Evolutionary conservation across 2,329 filamentous ascomycete species (phyloP).

Genomic region (Fonsecaea nubica): DNA sequence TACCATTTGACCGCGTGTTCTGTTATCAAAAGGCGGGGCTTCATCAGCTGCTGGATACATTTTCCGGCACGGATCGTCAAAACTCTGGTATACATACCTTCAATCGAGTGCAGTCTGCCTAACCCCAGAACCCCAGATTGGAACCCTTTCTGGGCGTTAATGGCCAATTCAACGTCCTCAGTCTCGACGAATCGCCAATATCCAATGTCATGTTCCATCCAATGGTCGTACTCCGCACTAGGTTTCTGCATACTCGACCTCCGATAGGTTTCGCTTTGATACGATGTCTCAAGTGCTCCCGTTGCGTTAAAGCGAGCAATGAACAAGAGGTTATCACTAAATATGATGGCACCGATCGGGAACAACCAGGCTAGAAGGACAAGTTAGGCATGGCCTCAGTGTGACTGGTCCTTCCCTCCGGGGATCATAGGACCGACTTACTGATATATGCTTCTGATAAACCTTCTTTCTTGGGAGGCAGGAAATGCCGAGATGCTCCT

Average conservation of each 20-base stretch:
- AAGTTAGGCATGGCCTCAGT: neutral
- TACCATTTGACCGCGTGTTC: constrained; percentile 38
- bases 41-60: constrained; percentile 16
- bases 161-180: constrained; percentile 35
- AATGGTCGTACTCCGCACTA: constrained; percentile 33
- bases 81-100: constrained; percentile 23
- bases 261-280: constrained; percentile 38
- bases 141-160: constrained; percentile 37
- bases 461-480: constrained; percentile 34
- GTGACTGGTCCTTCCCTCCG: neutral
- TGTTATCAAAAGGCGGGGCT: neutral
- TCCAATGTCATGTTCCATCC: constrained; percentile 38
- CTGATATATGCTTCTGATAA: constrained; percentile 35
- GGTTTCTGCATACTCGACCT: constrained; percentile 33
- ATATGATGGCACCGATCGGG: constrained; percentile 33
- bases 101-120: constrained; percentile 32
- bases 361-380: constrained; percentile 31
- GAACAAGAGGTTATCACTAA: constrained; percentile 37
- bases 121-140: constrained; percentile 31
- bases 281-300: constrained; percentile 34
- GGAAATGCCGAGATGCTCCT: constrained; percentile 36
- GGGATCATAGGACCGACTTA: neutral
- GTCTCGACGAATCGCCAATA: constrained; percentile 36
- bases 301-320: constrained; percentile 36
- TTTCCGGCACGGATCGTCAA: neutral